Percentiles rank a stretch among this genome's conserved stretches.
These are phyloP conservation scores for Sergeia podlipaevii DNA, from an alignment of 208 protist genomes.

Conservation along the genomic window DNA sequence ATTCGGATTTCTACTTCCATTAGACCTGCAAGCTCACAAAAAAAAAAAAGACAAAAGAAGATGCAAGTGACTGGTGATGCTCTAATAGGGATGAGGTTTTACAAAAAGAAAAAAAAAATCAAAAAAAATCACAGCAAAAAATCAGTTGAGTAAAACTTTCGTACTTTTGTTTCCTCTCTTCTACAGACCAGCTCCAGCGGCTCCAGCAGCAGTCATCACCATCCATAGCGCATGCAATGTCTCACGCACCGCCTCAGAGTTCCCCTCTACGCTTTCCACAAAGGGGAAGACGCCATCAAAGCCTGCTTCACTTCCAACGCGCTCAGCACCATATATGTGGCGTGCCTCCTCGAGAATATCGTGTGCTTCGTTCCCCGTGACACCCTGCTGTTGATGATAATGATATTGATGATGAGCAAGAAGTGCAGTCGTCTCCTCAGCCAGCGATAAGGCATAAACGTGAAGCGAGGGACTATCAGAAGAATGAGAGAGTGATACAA, in stretches of 20 bases:
- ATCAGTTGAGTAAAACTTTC: too few species aligned
- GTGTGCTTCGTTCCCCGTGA: too few species aligned
- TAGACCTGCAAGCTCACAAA: background rate
- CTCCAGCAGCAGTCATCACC: background rate
- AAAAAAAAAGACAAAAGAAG: conserved; percentile 7
- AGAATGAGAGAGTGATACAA: background rate
- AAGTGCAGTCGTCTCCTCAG: too few species aligned
- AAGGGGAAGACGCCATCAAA: background rate
- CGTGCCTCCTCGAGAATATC: too few species aligned
- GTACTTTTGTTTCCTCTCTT: too few species aligned
- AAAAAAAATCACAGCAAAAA: too few species aligned
- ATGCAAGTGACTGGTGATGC: background rate
- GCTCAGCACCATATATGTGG: too few species aligned
- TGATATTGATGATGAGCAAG: too few species aligned
- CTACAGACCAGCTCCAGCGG: too few species aligned
- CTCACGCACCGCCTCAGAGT: background rate
- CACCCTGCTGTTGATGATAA: too few species aligned
- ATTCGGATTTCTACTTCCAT: background rate
- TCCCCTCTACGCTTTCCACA: background rate
- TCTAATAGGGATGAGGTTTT: background rate
- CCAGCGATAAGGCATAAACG: conserved; percentile 26
- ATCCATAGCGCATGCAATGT: background rate
- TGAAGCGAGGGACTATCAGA: conserved; percentile 16
- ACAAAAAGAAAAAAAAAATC: background rate
- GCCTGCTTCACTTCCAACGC: background rate